Evolutionary conservation across 768 basidiomycete species (phyloP).

Genomic region (Psilocybe cyanescens): DNA sequence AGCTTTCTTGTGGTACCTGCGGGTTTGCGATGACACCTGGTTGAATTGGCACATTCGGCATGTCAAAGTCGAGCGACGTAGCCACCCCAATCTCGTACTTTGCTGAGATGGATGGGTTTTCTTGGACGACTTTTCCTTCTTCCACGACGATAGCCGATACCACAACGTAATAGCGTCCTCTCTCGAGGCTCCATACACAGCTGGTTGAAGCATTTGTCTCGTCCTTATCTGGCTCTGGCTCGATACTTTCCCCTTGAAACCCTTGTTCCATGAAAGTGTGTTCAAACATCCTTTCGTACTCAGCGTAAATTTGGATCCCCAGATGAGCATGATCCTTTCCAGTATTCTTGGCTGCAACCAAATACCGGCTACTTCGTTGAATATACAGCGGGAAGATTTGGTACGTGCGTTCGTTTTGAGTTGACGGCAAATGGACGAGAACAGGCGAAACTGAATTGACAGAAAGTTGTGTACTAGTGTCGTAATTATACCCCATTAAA

Average conservation of each 20-base stretch:
- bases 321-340: neutral
- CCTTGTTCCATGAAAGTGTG: constrained; percentile 11
- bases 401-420: constrained; percentile 3
- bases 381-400: constrained; percentile 12
- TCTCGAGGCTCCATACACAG: constrained; percentile 9
- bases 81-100: constrained; percentile 15
- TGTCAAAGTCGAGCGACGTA: constrained; percentile 1
- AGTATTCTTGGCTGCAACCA: constrained; percentile 11
- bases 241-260: constrained; percentile 2
- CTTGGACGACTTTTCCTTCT: neutral
- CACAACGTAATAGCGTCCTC: constrained; percentile 13
- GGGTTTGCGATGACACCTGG: constrained; percentile 10
- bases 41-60: constrained; percentile 5
- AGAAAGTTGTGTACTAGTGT: constrained; percentile 10
- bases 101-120: neutral
- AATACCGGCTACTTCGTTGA: constrained; percentile 8
- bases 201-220: constrained; percentile 4
- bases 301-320: constrained; percentile 3
- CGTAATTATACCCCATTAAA: constrained; percentile 12
- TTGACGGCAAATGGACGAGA: constrained; percentile 11
- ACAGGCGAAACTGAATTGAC: constrained; percentile 12
- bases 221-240: constrained; percentile 5
- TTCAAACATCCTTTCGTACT: constrained; percentile 12
- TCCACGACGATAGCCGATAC: constrained; percentile 7
- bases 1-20: constrained; percentile 12